Conservation (phyloP, 352 stramenopile species). For the Saprolegnia diclina region DNA sequence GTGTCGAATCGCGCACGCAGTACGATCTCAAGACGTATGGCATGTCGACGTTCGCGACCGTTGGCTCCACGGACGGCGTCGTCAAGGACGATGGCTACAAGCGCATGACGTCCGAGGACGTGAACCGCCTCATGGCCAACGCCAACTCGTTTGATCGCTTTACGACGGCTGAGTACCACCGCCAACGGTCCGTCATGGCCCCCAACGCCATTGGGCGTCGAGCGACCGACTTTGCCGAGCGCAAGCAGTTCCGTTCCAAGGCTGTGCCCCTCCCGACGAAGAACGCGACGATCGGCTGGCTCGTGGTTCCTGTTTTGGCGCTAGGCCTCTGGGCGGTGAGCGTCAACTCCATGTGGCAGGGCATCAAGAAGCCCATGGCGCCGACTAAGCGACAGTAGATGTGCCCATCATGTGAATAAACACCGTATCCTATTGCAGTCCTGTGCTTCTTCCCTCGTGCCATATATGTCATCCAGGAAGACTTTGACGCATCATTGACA, state of each 20-base stretch:
- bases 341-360: slow-evolving; percentile 36
- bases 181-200: slow-evolving; percentile 45
- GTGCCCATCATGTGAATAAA: background rate
- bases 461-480: background rate
- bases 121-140: slow-evolving; percentile 66
- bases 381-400: slow-evolving; percentile 5
- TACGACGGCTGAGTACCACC: slow-evolving; percentile 67
- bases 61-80: slow-evolving; percentile 35
- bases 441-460: background rate
- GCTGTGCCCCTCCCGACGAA: slow-evolving; percentile 58
- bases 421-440: background rate
- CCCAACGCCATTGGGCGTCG: slow-evolving; percentile 53
- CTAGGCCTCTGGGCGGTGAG: slow-evolving; percentile 58
- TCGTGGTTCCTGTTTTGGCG: slow-evolving; percentile 52
- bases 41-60: slow-evolving; percentile 31
- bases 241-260: slow-evolving; percentile 49
- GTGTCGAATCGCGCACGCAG: slow-evolving; percentile 42
- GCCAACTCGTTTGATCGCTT: slow-evolving; percentile 73
- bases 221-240: slow-evolving; percentile 52
- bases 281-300: slow-evolving; percentile 48
- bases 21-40: slow-evolving; percentile 74
- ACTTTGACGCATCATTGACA: background rate
- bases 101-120: slow-evolving; percentile 59
- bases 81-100: slow-evolving; percentile 46
- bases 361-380: background rate